phyloP scores from a whole-genome alignment of 208 protist genomes.

The Leishmania amazonensis region DNA sequence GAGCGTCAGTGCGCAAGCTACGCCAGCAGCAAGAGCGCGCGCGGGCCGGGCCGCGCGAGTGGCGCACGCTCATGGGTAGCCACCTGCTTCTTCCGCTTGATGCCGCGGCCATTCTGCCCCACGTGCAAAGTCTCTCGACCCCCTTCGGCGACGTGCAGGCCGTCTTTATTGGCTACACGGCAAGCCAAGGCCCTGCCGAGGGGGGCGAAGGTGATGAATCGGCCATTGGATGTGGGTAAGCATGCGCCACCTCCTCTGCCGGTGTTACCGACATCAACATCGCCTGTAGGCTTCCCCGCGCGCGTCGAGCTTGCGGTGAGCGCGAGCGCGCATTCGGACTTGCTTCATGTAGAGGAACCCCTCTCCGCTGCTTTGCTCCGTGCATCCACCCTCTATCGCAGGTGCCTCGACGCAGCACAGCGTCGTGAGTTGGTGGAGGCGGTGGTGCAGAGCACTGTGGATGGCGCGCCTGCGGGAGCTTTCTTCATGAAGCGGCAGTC shows the following conservation, averaged over 20 bases:
- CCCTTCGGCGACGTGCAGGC: constrained; percentile 57
- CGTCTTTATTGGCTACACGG: constrained; percentile 41
- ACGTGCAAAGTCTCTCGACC: constrained; percentile 22
- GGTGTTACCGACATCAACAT: neutral
- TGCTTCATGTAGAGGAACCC: constrained; percentile 54
- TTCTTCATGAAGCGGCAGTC: neutral
- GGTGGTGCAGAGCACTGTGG: constrained; percentile 26
- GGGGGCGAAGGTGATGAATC: neutral
- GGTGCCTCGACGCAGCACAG: constrained; percentile 18
- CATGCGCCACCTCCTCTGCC: neutral
- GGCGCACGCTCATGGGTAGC: constrained; percentile 22
- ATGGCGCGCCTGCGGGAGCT: neutral
- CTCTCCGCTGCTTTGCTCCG: constrained; percentile 51
- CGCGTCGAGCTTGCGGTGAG: neutral
- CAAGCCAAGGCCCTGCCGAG: neutral
- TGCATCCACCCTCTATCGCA: constrained; percentile 24
- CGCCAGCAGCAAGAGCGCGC: neutral
- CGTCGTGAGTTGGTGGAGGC: constrained; percentile 18
- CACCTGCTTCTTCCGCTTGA: neutral
- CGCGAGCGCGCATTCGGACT: constrained; percentile 5
- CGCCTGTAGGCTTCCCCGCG: neutral
- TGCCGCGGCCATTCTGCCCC: neutral
- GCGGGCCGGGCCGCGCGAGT: neutral
- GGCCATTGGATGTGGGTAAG: neutral
- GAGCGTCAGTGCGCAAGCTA: constrained; percentile 10